Evolutionary conservation across 768 basidiomycete species (phyloP), one percentile per base, ranked within the genome.

Genomic region (Pleurotus citrinopileatus): DNA sequence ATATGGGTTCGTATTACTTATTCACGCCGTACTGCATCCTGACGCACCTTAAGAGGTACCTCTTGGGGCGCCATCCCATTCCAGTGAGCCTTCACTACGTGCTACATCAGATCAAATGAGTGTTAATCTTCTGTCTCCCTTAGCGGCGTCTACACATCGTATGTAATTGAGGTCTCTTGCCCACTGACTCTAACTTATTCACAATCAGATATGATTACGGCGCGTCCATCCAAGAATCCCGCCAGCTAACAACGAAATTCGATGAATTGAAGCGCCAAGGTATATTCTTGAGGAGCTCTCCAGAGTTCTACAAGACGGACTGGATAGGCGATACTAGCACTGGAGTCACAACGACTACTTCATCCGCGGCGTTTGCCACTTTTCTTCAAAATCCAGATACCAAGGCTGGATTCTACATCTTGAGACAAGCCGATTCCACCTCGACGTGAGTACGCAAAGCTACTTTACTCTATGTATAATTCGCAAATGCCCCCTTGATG

Each of bases 61-160:
- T 91, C 87, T 10, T 94, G 90, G 89, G 91, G 89, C 36, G 87
- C 77, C 8, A 73, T 93, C 38, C 87, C 91, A 1, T 89, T 83
- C 72, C 90, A 81, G 12, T 87, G 84, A 7, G 91, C 89, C 13
- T 84, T 86, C 63, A 83, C 22, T 37, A 40, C 36, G 57, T 45
- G 34, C 9, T 44, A 15, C n/a, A n/a, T n/a, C n/a, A n/a, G n/a
- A n/a, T n/a, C n/a, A n/a, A n/a, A n/a, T n/a, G 27, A 47, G 25
- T 47, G 2, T 17, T 8, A 29, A 6, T 47, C 28, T 19, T 17
- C 4, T 23, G 7, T 34, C 22, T 20, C 17, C 13, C 32, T 36
- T 15, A 50, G 47, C 20, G 47, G 47, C 6, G 47, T 32, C n/a
- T 50, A 50, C 29, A 50, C 47, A 5, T 50, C 47, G 27, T 47